A percentile compares a stretch with the other conserved stretches of the same genome.
Conservation (phyloP, 139 green algal genomes). For the Tetradesmus lagerheimii region DNA sequence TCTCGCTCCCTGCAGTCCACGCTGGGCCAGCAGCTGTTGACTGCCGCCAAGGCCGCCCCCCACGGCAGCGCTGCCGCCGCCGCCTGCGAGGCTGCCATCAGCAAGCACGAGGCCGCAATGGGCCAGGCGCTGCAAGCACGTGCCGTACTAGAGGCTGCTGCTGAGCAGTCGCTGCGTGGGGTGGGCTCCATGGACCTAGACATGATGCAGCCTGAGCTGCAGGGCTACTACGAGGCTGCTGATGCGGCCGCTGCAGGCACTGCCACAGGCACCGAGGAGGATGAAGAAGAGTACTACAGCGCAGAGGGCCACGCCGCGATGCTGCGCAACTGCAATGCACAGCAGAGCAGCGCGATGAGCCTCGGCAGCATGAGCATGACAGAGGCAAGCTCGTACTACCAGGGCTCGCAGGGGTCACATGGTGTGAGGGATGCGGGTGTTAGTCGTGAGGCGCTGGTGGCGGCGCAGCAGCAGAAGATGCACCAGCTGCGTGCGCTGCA, state of each 20-base stretch:
- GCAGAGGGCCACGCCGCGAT: not conserved
- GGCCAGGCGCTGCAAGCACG: not conserved
- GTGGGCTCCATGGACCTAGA: not conserved
- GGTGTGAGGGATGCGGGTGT: not conserved
- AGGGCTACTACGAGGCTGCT: not conserved
- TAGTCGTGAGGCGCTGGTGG: not conserved
- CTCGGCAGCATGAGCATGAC: not conserved
- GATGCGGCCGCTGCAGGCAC: not conserved
- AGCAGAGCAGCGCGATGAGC: not conserved
- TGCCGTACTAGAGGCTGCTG: not conserved
- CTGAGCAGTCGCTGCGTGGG: not conserved
- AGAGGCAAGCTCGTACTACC: not conserved
- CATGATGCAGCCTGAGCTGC: not conserved
- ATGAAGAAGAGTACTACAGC: not conserved
- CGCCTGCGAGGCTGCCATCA: not conserved
- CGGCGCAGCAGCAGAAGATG: not conserved
- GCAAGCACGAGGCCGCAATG: not conserved
- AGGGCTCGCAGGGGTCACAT: not conserved
- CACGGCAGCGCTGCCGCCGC: not conserved
- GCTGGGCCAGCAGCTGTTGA: not conserved
- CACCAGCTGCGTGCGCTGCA: not conserved
- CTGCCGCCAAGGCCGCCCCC: not conserved
- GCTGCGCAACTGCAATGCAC: not conserved
- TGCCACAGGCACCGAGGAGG: not conserved
- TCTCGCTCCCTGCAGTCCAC: not conserved